Conservation (phyloP, 2,329 filamentous ascomycete genomes). For the Didymellaceae sp. region DNA sequence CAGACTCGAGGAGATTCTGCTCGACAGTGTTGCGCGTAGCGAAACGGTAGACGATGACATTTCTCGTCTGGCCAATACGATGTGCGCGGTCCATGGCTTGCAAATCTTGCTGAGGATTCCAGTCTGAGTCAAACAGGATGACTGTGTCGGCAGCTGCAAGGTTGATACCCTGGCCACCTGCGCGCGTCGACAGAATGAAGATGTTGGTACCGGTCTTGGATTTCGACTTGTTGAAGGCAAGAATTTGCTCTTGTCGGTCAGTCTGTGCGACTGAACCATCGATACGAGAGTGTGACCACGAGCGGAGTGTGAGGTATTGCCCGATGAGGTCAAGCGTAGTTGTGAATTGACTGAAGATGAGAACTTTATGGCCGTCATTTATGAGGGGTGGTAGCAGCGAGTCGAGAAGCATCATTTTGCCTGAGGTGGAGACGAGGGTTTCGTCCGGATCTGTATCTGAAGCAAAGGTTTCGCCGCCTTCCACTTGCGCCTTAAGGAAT, state of each 20-base stretch:
- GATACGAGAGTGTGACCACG: conserved; percentile 86
- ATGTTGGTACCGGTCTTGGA: conserved; percentile 58
- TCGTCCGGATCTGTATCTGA: conserved; percentile 70
- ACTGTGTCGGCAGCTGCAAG: conserved; percentile 91
- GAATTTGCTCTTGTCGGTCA: conserved; percentile 57
- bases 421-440: conserved; percentile 82
- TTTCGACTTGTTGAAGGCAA: conserved; percentile 55
- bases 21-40: conserved; percentile 94
- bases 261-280: conserved; percentile 83
- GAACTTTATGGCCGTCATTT: conserved; percentile 78
- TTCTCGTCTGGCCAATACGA: conserved; percentile 89
- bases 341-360: conserved; percentile 97
- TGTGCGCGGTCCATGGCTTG: conserved; percentile 96
- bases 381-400: conserved; percentile 81
- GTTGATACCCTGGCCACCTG: conserved; percentile 95
- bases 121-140: conserved; percentile 87
- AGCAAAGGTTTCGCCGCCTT: conserved; percentile 51
- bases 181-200: conserved; percentile 88
- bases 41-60: conserved; percentile 91
- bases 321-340: conserved; percentile 90
- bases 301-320: conserved; percentile 81
- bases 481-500: conserved; percentile 63
- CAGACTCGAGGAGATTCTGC: conserved; percentile 82
- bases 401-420: conserved; percentile 95
- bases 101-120: conserved; percentile 96